Conservation (phyloP, 2,329 filamentous ascomycete species). For the Neofusicoccum umdonicola region DNA sequence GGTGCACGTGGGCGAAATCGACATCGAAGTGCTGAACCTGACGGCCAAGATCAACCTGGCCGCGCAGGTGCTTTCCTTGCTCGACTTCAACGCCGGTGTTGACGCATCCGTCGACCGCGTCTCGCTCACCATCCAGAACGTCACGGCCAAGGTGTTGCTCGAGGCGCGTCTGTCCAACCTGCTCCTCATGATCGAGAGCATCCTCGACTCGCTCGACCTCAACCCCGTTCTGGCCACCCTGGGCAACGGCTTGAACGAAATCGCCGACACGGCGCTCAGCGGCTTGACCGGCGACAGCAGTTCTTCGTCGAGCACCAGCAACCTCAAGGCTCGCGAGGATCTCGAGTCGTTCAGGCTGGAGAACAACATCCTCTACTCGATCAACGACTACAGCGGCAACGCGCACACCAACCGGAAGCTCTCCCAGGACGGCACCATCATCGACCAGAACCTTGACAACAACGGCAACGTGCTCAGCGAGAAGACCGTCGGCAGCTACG, state of each 20-base stretch:
- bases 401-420: constrained; percentile 55
- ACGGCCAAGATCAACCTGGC: constrained; percentile 61
- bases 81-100: constrained; percentile 61
- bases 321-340: constrained; percentile 31
- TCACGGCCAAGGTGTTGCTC: constrained; percentile 57
- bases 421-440: constrained; percentile 54
- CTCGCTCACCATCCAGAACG: constrained; percentile 56
- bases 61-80: constrained; percentile 57
- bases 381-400: constrained; percentile 59
- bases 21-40: constrained; percentile 58
- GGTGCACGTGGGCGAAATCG: constrained; percentile 58
- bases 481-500: constrained; percentile 50
- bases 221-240: constrained; percentile 60
- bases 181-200: constrained; percentile 58
- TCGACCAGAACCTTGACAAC: constrained; percentile 56
- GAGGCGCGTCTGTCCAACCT: constrained; percentile 61
- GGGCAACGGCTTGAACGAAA: constrained; percentile 48
- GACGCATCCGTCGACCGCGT: constrained; percentile 59
- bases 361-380: constrained; percentile 59
- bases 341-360: constrained; percentile 34
- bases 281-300: constrained; percentile 20
- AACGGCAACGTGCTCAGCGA: constrained; percentile 47
- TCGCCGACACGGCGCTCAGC: constrained; percentile 46
- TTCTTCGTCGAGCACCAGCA: constrained; percentile 7
- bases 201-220: constrained; percentile 58